phyloP scores from a whole-genome alignment of 2,329 filamentous ascomycete species.

The Arthrobotrys musiformis region DNA sequence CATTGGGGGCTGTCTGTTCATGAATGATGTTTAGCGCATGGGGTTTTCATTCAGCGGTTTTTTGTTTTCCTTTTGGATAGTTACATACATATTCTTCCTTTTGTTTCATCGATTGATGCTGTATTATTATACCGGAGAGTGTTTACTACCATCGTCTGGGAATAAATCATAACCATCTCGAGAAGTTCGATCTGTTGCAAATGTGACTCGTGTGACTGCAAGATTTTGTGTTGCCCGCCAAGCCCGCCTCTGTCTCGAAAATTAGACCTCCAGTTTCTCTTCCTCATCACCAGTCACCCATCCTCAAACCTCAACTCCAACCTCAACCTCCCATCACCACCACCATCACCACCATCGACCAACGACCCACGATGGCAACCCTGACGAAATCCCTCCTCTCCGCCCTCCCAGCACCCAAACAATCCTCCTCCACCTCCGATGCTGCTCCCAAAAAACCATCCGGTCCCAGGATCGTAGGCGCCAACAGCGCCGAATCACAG shows the following conservation, averaged over 20 bases:
- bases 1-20: background rate
- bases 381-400: constrained; percentile 58
- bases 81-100: background rate
- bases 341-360: background rate
- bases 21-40: background rate
- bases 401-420: constrained; percentile 58
- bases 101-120: background rate
- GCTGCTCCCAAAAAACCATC: constrained; percentile 70
- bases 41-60: background rate
- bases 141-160: background rate
- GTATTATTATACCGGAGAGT: background rate
- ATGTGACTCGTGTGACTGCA: background rate
- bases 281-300: background rate
- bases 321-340: background rate
- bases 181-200: background rate
- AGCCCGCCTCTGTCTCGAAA: constrained; percentile 24
- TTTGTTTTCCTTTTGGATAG: background rate
- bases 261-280: background rate
- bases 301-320: background rate
- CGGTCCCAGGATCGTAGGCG: constrained; percentile 83
- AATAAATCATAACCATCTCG: background rate
- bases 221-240: constrained; percentile 42
- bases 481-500: constrained; percentile 84
- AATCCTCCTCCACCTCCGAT: constrained; percentile 48
- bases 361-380: constrained; percentile 57